These are phyloP conservation scores for Boletus rubropictus DNA, from an alignment of 768 basidiomycete genomes.

Conservation along the genomic window DNA sequence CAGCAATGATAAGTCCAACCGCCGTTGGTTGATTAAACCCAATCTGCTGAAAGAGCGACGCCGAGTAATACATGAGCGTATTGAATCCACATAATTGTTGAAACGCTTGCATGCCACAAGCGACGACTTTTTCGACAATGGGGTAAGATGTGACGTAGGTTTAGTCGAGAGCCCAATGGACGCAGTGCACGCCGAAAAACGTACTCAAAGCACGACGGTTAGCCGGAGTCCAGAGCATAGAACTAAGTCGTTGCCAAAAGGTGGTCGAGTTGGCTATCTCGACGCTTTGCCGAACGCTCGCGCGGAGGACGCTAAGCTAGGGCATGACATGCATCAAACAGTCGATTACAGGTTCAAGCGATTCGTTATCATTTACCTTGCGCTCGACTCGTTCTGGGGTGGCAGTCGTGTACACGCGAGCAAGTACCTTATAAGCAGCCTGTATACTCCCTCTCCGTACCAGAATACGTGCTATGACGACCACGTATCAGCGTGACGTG, in stretches of 20 bases:
- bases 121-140: slow-evolving; percentile 45
- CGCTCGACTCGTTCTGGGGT: slow-evolving; percentile 58
- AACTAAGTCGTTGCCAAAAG: slow-evolving; percentile 47
- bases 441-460: slow-evolving; percentile 49
- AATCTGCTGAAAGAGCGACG: slow-evolving; percentile 73
- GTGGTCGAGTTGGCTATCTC: slow-evolving; percentile 59
- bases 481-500: background rate
- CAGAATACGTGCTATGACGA: slow-evolving; percentile 50
- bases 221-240: slow-evolving; percentile 49
- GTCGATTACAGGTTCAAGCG: background rate
- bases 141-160: background rate
- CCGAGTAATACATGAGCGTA: slow-evolving; percentile 70
- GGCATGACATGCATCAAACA: background rate
- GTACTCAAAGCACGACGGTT: slow-evolving; percentile 68
- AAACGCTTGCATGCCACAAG: slow-evolving; percentile 75
- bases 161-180: background rate
- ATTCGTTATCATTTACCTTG: slow-evolving; percentile 38
- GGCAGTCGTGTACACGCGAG: slow-evolving; percentile 65
- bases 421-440: slow-evolving; percentile 49
- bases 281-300: slow-evolving; percentile 55
- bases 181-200: slow-evolving; percentile 9
- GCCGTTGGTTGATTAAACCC: slow-evolving; percentile 81
- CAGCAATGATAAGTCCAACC: slow-evolving; percentile 71
- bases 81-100: slow-evolving; percentile 86
- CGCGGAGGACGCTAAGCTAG: slow-evolving; percentile 54